Percentiles rank a stretch among this genome's conserved stretches.
Evolutionary conservation across 1,284 basidiomycete species (phyloP).

Genomic region (Phlebopus sp.): DNA sequence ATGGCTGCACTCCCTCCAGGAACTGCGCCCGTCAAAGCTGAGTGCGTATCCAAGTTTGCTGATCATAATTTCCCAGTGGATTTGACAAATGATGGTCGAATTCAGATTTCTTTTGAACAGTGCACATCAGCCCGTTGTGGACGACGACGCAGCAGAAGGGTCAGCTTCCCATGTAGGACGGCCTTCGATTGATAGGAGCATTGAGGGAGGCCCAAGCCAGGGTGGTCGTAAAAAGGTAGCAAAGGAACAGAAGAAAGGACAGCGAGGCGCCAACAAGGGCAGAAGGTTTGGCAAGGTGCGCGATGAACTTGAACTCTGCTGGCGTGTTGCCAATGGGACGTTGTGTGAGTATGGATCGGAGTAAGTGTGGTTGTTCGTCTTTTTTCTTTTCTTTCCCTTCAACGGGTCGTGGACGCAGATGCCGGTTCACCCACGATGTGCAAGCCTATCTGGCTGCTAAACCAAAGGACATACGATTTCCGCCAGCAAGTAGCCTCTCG

Average conservation of each 20-base stretch:
- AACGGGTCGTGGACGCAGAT: slow-evolving; percentile 42
- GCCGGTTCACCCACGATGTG: slow-evolving; percentile 82
- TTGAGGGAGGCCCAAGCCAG: slow-evolving; percentile 31
- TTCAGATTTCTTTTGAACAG: slow-evolving; percentile 58
- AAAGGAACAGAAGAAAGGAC: slow-evolving; percentile 68
- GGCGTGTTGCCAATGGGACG: slow-evolving; percentile 62
- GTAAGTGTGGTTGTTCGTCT: slow-evolving; percentile 38
- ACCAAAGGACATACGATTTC: slow-evolving; percentile 68
- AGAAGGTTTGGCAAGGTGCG: slow-evolving; percentile 67
- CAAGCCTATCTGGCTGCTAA: slow-evolving; percentile 75
- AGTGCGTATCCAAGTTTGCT: slow-evolving; percentile 46
- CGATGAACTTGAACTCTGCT: slow-evolving; percentile 76
- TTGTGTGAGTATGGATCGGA: slow-evolving; percentile 63
- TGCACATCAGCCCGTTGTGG: slow-evolving; percentile 41
- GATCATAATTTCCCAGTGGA: neutral
- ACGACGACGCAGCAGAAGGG: slow-evolving; percentile 80
- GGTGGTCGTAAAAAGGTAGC: slow-evolving; percentile 44
- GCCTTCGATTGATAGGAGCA: slow-evolving; percentile 24
- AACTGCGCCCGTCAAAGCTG: slow-evolving; percentile 72
- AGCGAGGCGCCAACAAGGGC: slow-evolving; percentile 77
- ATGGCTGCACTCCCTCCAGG: slow-evolving; percentile 38
- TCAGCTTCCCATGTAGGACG: slow-evolving; percentile 41
- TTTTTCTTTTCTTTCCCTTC: neutral
- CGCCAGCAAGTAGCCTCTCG: slow-evolving; percentile 40
- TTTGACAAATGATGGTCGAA: neutral